These are phyloP conservation scores for Spiraea crenata DNA, from an alignment of 331 rosid genomes.

Conservation along the genomic window DNA sequence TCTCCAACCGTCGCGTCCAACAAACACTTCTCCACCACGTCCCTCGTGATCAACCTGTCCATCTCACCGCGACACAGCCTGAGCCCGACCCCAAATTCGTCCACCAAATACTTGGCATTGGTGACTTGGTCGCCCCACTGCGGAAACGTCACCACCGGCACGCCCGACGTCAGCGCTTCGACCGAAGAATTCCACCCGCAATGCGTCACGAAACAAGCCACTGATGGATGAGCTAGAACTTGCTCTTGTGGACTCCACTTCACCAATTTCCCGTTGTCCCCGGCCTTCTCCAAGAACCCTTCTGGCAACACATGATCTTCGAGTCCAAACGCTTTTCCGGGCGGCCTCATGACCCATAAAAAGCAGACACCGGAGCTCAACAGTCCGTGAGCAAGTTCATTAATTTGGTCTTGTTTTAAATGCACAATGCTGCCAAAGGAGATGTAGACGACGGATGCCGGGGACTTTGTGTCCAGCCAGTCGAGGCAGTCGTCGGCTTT, in stretches of 20 bases:
- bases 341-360: constrained; percentile 70
- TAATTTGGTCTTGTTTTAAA: constrained; percentile 58
- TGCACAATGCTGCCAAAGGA: constrained; percentile 66
- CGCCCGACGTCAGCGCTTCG: constrained; percentile 60
- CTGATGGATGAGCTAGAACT: constrained; percentile 60
- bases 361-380: constrained; percentile 41
- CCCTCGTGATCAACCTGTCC: constrained; percentile 33
- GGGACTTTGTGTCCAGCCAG: constrained; percentile 53
- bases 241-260: constrained; percentile 75
- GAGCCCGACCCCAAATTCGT: constrained; percentile 55
- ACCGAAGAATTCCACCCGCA: constrained; percentile 88
- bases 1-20: constrained; percentile 49
- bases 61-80: constrained; percentile 44
- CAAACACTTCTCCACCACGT: constrained; percentile 48
- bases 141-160: constrained; percentile 67
- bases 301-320: constrained; percentile 41
- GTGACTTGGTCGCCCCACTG: constrained; percentile 93
- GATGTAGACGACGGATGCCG: constrained; percentile 52
- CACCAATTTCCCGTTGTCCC: constrained; percentile 51
- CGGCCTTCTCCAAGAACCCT: constrained; percentile 39
- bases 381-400: constrained; percentile 66
- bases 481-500: constrained; percentile 50
- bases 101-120: constrained; percentile 69
- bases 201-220: constrained; percentile 66
- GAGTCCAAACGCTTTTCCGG: background rate